Base-by-base conservation (phyloP, 306 rosid genomes). In the Medicago arabica region DNA sequence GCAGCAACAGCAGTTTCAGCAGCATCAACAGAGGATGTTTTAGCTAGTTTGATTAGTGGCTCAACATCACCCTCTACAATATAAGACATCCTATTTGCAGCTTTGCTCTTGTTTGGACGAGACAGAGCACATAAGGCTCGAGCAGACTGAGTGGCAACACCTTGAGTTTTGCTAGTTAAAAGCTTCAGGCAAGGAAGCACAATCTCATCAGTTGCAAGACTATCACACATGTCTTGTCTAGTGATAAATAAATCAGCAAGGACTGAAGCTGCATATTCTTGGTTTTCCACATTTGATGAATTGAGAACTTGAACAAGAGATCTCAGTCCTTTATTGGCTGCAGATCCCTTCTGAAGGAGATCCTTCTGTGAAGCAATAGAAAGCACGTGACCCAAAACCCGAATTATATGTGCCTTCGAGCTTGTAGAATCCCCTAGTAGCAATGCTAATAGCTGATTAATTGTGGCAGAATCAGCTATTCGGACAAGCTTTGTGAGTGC, bases 1-100 rank as follows among this genome's bases (percentile, higher is more conserved):
- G 97, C 97, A 83, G 93, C 92, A 78, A 95, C 89, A 69, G 98
- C 98, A 75, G 93, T 90, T 89, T 95, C 97, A 67, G 91, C 92
- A 71, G 98, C 84, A 79, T 84, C 96, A 78, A 90, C 72, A 39
- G 96, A 95, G 68, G 96, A 90, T 54, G 97, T 86, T 89, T 95
- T 95, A 72, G 98, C 97, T 84, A 95, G 89, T 75, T 77, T 87
- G 79, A 95, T 90, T 77, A 95, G 89, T 67, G 93, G 98, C 72
- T 85, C 84, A 38, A 92, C 88, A 62, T 95, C 97, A 73, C 94
- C 97, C 80, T 85, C 91, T 69, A 89, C 83, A 81, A 95, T 80
- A 84, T 87, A 86, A 66, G 86, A 87, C 91, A 88, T 86, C 83
- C 81, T 89, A 81, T 83, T 84, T 38, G 74, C 76, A 67, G 92